Evolutionary conservation across 208 protist species (phyloP), one percentile per base, ranked within the genome.

Genomic region (Acanthamoeba comandoni): DNA sequence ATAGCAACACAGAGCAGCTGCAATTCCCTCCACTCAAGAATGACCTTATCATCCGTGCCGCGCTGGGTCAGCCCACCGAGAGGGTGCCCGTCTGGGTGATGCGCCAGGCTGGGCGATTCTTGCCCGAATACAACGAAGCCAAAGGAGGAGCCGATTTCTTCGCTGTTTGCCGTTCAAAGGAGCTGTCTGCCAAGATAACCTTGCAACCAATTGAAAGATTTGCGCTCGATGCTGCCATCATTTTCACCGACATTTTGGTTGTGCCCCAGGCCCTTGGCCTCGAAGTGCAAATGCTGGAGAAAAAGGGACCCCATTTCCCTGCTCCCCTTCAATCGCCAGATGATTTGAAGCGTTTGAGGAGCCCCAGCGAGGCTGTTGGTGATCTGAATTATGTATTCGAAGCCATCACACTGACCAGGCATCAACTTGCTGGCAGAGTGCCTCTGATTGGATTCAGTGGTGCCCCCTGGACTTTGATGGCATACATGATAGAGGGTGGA

Each of bases 161-260:
- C 75, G 65, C 69, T 58, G 92, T 95, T n/a, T 97, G 96, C 84
- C 94, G 95, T 26, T 97, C 94, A 19, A 96, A 96, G 51, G 91
- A 96, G 65, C 80, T 97, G 9, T 96, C 97, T 11, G 93, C 92
- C 39, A 95, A 97, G 70, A 92, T 98, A 17, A 98, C 97, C 9
- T 64, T 98, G 51, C 97, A 98, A 92, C 97, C 97, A 24, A 53
- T 97, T 0, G 70, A 91, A 35, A 91, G 97, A 60, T 97, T 97
- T 82, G 89, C 91, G 7, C 91, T 97, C 4, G 97, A 98, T 92
- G 97, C 97, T 8, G 95, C 96, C 11, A 98, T 98, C 82, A 97
- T 98, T 24, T 98, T 98, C 91, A 95, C 90, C 67, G 97, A 98
- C 92, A 98, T 98, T 55, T 86, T 98, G 5, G 97, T 98, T 9